phyloP scores from a whole-genome alignment of 768 basidiomycete genomes.

The Amanita polypyramis region DNA sequence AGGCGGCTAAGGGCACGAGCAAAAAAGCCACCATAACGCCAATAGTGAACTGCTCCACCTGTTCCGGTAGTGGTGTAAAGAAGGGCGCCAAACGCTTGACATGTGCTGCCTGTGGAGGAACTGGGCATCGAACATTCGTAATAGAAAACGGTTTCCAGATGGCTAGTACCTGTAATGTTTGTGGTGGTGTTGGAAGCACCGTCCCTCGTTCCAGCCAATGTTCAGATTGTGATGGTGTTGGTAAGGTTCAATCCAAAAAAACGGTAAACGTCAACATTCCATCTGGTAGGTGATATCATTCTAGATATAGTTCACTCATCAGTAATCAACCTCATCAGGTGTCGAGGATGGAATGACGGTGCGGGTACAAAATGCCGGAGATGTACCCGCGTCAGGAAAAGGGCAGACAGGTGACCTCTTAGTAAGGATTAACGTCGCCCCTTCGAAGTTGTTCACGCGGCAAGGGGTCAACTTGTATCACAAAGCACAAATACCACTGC shows the following conservation, averaged over 20 bases:
- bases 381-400: conserved; percentile 71
- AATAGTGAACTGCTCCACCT: conserved; percentile 74
- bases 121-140: conserved; percentile 82
- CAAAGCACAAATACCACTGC: conserved; percentile 81
- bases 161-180: conserved; percentile 81
- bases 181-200: conserved; percentile 70
- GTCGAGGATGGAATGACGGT: conserved; percentile 94
- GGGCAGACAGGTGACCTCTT: conserved; percentile 79
- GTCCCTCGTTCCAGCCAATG: conserved; percentile 77
- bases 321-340: conserved; percentile 33
- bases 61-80: conserved; percentile 81
- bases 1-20: conserved; percentile 85
- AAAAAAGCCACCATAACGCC: conserved; percentile 71
- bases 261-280: conserved; percentile 76
- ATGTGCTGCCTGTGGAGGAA: conserved; percentile 75
- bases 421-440: conserved; percentile 74
- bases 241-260: conserved; percentile 76
- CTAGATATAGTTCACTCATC: neutral
- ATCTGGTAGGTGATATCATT: conserved; percentile 47
- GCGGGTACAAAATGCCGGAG: conserved; percentile 70
- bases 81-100: conserved; percentile 71
- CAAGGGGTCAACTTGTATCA: conserved; percentile 92
- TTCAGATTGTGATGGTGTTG: conserved; percentile 72
- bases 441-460: conserved; percentile 78
- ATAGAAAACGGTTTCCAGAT: conserved; percentile 94